Percentiles rank a stretch among this genome's conserved stretches.
These are phyloP conservation scores for Acer saccharum DNA, from an alignment of 345 rosid species.

Conservation along the genomic window DNA sequence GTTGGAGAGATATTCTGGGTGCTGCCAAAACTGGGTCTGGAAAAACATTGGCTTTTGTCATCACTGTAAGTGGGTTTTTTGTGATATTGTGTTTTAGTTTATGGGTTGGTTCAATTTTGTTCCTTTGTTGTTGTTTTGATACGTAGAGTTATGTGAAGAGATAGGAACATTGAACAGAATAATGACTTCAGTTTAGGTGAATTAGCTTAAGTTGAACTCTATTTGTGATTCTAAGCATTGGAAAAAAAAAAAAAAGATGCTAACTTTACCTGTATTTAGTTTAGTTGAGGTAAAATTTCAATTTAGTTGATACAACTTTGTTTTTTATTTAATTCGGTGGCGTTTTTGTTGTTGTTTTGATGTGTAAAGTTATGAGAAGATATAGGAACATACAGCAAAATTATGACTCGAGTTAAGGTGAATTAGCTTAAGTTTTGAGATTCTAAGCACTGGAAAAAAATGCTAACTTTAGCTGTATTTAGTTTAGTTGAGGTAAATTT, in stretches of 20 bases:
- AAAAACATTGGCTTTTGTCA: slow-evolving; percentile 85
- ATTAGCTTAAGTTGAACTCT: not conserved
- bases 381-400: not conserved
- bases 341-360: not conserved
- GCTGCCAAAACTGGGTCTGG: slow-evolving; percentile 98
- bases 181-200: not conserved
- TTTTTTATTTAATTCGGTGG: too few species aligned
- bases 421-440: not conserved
- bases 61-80: slow-evolving; percentile 60
- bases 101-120: not conserved
- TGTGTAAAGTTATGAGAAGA: too few species aligned
- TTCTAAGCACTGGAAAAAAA: not conserved
- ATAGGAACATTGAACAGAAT: not conserved
- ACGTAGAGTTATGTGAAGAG: not conserved
- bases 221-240: too few species aligned
- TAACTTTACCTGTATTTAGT: not conserved
- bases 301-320: not conserved
- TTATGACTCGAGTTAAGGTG: not conserved
- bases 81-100: not conserved
- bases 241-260: not conserved
- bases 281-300: not conserved
- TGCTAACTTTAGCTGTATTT: not conserved
- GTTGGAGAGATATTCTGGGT: slow-evolving; percentile 87
- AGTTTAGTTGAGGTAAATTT: not conserved
- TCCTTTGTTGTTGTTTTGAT: not conserved